A percentile compares a stretch with the other conserved stretches of the same genome.
phyloP scores from a whole-genome alignment of 306 rosid genomes.

The Abrus pulchellus region DNA sequence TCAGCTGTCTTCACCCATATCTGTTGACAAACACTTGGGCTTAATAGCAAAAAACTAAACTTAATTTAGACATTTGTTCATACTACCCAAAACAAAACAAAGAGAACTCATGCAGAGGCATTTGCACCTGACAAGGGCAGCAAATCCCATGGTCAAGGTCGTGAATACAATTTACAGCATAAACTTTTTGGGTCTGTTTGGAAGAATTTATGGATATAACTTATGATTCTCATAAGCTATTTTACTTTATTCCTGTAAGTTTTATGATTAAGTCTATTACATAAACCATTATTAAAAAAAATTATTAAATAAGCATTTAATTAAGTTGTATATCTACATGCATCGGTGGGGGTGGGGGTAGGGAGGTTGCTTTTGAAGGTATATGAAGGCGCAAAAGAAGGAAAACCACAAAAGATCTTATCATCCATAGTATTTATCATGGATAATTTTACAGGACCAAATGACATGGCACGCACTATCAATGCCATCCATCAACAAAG shows the following conservation, averaged over 20 bases:
- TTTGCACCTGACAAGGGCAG: constrained; percentile 31
- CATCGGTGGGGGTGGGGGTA: background rate
- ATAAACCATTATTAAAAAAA: background rate
- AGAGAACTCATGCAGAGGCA: background rate
- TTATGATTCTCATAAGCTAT: too few relatives aligned
- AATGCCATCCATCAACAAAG: background rate
- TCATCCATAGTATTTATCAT: background rate
- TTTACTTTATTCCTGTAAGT: too few relatives aligned
- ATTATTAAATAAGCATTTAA: too few relatives aligned
- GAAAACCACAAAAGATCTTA: constrained; percentile 18
- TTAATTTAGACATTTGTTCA: constrained; percentile 19
- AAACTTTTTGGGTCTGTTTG: too few relatives aligned
- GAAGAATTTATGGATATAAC: too few relatives aligned
- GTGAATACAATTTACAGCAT: background rate
- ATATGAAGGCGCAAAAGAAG: background rate
- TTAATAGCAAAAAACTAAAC: constrained; percentile 38
- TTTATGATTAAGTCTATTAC: too few relatives aligned
- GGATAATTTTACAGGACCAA: constrained; percentile 2
- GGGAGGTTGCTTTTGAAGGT: constrained; percentile 1
- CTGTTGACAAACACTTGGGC: constrained; percentile 55
- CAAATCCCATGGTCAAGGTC: background rate
- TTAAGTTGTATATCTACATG: too few relatives aligned
- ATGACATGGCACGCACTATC: constrained; percentile 5
- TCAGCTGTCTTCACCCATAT: constrained; percentile 96
- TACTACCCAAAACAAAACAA: background rate